These are phyloP conservation scores for Pseudocercospora eumusae DNA, from an alignment of 2,329 filamentous ascomycete genomes.

Conservation along the genomic window DNA sequence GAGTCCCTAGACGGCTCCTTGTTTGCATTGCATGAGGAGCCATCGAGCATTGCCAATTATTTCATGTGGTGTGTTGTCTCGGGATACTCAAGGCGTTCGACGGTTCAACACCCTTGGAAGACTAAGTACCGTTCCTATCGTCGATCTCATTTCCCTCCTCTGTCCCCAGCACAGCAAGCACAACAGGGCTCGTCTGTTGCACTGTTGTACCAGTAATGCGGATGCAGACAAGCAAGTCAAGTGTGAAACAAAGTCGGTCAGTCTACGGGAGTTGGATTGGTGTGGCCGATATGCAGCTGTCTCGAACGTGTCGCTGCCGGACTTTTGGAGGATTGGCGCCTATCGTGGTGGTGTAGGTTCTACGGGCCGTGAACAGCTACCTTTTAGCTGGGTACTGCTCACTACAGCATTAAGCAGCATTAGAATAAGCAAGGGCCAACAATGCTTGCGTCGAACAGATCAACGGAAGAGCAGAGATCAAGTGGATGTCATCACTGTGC, in stretches of 20 bases:
- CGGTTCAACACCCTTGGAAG: slow-evolving; percentile 5
- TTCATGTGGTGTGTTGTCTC: slow-evolving; percentile 9
- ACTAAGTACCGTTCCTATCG: slow-evolving; percentile 14
- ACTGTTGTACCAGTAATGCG: background rate
- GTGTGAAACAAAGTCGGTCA: slow-evolving; percentile 4
- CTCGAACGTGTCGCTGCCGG: slow-evolving; percentile 11
- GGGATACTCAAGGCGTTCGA: slow-evolving; percentile 4
- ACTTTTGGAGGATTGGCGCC: slow-evolving; percentile 17
- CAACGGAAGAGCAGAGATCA: no score
- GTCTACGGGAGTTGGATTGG: slow-evolving; percentile 11
- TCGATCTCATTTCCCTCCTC: slow-evolving; percentile 15
- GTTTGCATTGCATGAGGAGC: slow-evolving; percentile 1
- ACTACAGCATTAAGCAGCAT: no score
- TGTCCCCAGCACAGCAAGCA: slow-evolving; percentile 12
- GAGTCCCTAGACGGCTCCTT: slow-evolving; percentile 7
- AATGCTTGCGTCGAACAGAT: slow-evolving; percentile 20
- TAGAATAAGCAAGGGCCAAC: slow-evolving; percentile 13
- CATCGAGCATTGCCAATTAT: slow-evolving; percentile 2
- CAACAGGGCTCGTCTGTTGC: slow-evolving; percentile 5
- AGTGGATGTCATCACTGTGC: slow-evolving; percentile 9
- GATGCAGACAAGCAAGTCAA: background rate
- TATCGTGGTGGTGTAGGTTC: slow-evolving; percentile 24
- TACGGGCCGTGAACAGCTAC: slow-evolving; percentile 26
- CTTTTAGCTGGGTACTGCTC: slow-evolving; percentile 25
- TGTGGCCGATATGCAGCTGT: slow-evolving; percentile 9